phyloP scores from a whole-genome alignment of 177 flowering plant genomes.

The Vitis hybrid region DNA sequence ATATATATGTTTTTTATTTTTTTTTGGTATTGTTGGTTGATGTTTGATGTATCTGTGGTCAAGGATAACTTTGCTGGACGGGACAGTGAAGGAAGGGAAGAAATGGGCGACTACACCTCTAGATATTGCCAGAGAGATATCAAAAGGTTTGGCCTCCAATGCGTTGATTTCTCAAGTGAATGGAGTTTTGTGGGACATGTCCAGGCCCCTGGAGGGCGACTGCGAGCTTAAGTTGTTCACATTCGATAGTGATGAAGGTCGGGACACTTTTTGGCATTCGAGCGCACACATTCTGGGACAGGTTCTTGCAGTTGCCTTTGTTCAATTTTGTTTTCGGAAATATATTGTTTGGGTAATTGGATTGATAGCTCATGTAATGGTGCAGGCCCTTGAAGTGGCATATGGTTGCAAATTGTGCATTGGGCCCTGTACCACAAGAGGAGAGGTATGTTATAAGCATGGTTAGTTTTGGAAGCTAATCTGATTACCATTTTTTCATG shows the following conservation, averaged over 20 bases:
- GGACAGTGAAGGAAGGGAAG: conserved; percentile 86
- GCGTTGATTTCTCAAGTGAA: conserved; percentile 79
- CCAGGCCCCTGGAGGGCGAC: conserved; percentile 78
- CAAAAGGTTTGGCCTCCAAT: conserved; percentile 67
- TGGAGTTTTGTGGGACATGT: conserved; percentile 94
- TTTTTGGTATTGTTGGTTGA: background rate
- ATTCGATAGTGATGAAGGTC: conserved; percentile 79
- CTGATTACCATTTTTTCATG: too few species aligned
- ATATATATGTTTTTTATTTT: background rate
- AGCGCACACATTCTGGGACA: conserved; percentile 97
- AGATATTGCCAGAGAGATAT: conserved; percentile 67
- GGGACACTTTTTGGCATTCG: conserved; percentile 98
- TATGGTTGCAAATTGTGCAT: conserved; percentile 96
- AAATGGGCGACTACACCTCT: conserved; percentile 70
- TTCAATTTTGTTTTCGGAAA: background rate
- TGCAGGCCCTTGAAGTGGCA: conserved; percentile 76
- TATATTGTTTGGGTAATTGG: background rate
- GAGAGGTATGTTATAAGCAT: conserved; percentile 59
- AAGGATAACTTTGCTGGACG: conserved; percentile 77
- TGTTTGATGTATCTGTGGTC: too few species aligned
- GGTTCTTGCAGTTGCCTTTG: conserved; percentile 28
- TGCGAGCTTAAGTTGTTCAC: conserved; percentile 72
- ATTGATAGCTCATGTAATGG: background rate
- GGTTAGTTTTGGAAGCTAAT: too few species aligned
- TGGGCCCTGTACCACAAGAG: conserved; percentile 98